Conservation (phyloP, 257 asterid genomes). For the Plantago major region DNA sequence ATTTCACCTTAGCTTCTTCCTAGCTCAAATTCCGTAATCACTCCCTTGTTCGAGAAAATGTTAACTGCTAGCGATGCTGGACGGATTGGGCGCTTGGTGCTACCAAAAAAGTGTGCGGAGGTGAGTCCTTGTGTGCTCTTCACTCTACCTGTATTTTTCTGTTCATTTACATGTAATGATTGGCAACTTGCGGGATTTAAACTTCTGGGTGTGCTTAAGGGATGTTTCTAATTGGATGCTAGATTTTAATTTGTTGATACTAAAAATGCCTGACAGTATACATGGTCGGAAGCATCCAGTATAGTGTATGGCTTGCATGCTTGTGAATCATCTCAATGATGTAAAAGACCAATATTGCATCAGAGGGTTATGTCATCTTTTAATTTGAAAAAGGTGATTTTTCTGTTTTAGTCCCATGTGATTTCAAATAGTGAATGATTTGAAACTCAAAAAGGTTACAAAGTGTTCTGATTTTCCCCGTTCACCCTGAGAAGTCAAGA, state of each 20-base stretch:
- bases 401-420: no score
- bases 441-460: no score
- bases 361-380: background rate
- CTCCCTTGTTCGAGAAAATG: slow-evolving; percentile 90
- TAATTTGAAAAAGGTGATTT: background rate
- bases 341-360: background rate
- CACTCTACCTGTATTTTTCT: background rate
- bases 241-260: background rate
- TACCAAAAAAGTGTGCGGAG: slow-evolving; percentile 97
- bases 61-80: slow-evolving; percentile 97
- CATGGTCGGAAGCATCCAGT: background rate
- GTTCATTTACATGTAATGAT: slow-evolving; percentile 4
- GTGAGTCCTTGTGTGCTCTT: slow-evolving; percentile 39
- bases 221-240: background rate
- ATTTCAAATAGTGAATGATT: no score
- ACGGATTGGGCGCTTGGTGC: slow-evolving; percentile 83
- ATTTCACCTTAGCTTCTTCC: slow-evolving; percentile 50
- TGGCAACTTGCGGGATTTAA: slow-evolving; percentile 11
- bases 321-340: background rate
- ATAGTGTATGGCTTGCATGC: background rate
- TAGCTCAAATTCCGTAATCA: slow-evolving; percentile 66
- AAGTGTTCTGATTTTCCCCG: no score
- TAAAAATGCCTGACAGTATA: background rate
- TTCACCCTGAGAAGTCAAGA: no score
- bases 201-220: background rate